Evolutionary conservation across 805 yeast species (phyloP).

Genomic region (Yarrowia sp.): DNA sequence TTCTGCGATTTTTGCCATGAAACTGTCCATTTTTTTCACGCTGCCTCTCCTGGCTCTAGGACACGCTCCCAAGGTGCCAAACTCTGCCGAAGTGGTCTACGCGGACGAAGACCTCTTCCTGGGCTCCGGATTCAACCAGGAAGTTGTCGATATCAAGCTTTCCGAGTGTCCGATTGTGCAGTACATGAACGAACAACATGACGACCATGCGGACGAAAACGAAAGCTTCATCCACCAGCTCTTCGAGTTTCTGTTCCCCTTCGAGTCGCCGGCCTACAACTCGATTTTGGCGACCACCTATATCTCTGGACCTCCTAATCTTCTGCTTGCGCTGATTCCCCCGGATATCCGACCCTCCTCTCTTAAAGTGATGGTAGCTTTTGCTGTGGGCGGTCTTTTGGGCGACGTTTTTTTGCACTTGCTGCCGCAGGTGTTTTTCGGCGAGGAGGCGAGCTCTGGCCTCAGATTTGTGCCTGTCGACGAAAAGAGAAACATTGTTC

Average conservation of each 20-base stretch:
- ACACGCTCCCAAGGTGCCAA: neutral
- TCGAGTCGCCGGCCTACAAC: conserved; percentile 55
- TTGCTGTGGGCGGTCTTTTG: conserved; percentile 72
- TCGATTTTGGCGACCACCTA: conserved; percentile 62
- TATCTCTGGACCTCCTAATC: conserved; percentile 64
- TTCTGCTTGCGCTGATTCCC: conserved; percentile 56
- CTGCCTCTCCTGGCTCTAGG: neutral
- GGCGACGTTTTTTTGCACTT: conserved; percentile 75
- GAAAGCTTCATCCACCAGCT: conserved; percentile 42
- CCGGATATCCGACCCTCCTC: conserved; percentile 52
- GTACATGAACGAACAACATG: conserved; percentile 39
- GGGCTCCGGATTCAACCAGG: conserved; percentile 26
- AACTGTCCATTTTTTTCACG: neutral
- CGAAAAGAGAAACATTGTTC: conserved; percentile 47
- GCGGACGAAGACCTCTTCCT: neutral
- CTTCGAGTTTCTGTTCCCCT: conserved; percentile 43
- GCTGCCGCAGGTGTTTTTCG: conserved; percentile 64
- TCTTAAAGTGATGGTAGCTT: conserved; percentile 57
- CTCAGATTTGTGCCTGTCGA: conserved; percentile 49
- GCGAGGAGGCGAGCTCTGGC: conserved; percentile 42
- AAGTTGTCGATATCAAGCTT: neutral
- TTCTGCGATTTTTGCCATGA: neutral
- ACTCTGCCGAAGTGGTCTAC: neutral
- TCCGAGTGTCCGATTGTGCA: conserved; percentile 44
- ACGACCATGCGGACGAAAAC: conserved; percentile 29